Evolutionary conservation across 2,329 filamentous ascomycete genomes (phyloP).

Genomic region (Knufia fluminis): DNA sequence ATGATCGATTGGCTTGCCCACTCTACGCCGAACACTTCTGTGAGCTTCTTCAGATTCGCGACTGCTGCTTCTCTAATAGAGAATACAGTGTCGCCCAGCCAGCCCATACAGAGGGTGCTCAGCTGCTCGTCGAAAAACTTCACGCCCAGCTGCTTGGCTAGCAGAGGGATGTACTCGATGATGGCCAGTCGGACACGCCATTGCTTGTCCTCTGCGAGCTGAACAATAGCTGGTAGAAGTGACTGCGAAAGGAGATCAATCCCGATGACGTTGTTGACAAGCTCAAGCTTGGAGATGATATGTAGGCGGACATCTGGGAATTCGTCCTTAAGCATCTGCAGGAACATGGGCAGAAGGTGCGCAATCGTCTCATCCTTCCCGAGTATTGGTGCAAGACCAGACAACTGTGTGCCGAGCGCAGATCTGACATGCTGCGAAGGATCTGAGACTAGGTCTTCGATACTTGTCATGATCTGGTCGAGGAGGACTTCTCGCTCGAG

Average conservation of each 20-base stretch:
- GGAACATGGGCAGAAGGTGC: conserved; percentile 95
- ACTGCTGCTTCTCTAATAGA: conserved; percentile 96
- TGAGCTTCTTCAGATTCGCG: conserved; percentile 95
- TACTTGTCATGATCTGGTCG: conserved; percentile 90
- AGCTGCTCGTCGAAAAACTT: conserved; percentile 98
- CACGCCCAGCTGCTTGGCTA: conserved; percentile 90
- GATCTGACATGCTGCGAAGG: conserved; percentile 94
- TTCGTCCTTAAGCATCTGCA: conserved; percentile 99
- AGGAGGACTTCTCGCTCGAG: conserved; percentile 81
- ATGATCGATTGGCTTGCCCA: conserved; percentile 97
- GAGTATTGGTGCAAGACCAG: conserved; percentile 88
- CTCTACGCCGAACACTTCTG: conserved; percentile 94
- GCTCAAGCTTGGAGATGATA: conserved; percentile 98
- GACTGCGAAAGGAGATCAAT: conserved; percentile 96
- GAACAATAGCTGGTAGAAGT: conserved; percentile 90
- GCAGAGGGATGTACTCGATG: conserved; percentile 96
- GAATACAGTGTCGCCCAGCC: conserved; percentile 97
- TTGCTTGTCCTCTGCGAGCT: conserved; percentile 89
- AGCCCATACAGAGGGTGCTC: conserved; percentile 91
- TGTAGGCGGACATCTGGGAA: conserved; percentile 96
- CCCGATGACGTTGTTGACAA: conserved; percentile 97
- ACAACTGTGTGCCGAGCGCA: conserved; percentile 91
- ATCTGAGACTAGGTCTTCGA: conserved; percentile 94
- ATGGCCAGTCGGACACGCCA: conserved; percentile 97
- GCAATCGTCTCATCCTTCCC: conserved; percentile 99